Percentiles rank a stretch among this genome's conserved stretches.
Evolutionary conservation across 1,139 yeast species (phyloP).

Genomic region (Geotrichum australiense): DNA sequence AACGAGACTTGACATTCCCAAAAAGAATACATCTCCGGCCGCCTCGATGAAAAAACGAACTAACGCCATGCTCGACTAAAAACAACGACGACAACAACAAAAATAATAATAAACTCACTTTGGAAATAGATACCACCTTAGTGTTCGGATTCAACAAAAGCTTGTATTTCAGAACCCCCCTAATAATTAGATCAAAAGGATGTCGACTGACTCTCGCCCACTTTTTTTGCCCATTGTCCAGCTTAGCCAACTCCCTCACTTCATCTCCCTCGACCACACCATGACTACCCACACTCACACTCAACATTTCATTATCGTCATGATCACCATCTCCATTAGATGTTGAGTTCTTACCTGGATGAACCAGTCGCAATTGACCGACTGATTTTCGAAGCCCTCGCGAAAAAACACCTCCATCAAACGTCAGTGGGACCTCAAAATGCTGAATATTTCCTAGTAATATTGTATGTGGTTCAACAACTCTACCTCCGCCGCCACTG

Average conservation of each 20-base stretch:
- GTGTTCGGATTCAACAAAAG: conserved; percentile 47
- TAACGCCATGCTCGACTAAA: no score
- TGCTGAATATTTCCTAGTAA: conserved; percentile 61
- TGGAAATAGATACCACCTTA: conserved; percentile 27
- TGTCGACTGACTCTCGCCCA: conserved; percentile 74
- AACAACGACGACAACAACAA: no score
- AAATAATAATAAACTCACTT: conserved; percentile 14
- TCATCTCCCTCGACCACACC: conserved; percentile 9
- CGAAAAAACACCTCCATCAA: conserved; percentile 72
- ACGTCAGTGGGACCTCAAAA: conserved; percentile 67
- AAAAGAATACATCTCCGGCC: no score
- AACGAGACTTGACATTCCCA: no score
- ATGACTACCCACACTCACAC: conserved; percentile 11
- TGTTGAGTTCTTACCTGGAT: conserved; percentile 68
- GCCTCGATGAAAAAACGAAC: no score
- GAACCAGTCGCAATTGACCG: conserved; percentile 63
- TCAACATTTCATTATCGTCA: conserved; percentile 21
- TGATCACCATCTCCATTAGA: conserved; percentile 24
- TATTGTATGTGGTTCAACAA: conserved; percentile 45
- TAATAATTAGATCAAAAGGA: conserved; percentile 78
- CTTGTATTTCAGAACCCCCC: conserved; percentile 75
- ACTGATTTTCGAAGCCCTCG: conserved; percentile 49
- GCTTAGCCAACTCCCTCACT: conserved; percentile 13
- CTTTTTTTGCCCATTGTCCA: conserved; percentile 40
- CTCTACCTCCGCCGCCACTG: conserved; percentile 15